Evolutionary conservation across 1,139 yeast species (phyloP).

Genomic region (Candida sp.): DNA sequence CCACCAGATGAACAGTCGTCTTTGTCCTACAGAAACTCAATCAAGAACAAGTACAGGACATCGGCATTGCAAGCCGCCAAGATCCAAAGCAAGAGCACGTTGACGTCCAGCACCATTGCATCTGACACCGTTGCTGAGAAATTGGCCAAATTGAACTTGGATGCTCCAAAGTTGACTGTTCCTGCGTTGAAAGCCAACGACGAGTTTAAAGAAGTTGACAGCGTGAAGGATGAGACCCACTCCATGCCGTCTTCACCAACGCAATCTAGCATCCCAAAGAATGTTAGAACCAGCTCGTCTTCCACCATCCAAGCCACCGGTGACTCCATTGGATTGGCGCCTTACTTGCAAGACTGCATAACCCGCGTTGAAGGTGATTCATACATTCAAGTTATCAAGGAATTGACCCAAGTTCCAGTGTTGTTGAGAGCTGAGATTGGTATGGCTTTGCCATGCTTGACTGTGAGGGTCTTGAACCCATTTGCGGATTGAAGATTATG

Average conservation of each 20-base stretch:
- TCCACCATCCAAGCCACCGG: constrained; percentile 18
- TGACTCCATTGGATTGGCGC: constrained; percentile 40
- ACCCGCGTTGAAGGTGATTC: constrained; percentile 67
- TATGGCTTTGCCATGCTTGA: constrained; percentile 93
- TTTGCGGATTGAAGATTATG: constrained; percentile 37
- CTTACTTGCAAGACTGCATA: constrained; percentile 58
- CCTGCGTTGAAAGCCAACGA: constrained; percentile 29
- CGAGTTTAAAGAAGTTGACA: constrained; percentile 8
- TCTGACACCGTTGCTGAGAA: constrained; percentile 50
- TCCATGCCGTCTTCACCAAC: constrained; percentile 35
- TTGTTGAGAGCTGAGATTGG: constrained; percentile 92
- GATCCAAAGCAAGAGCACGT: constrained; percentile 42
- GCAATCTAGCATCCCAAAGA: constrained; percentile 26
- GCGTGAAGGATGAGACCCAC: constrained; percentile 12
- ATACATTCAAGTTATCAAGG: constrained; percentile 79
- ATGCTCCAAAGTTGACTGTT: constrained; percentile 52
- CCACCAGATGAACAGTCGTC: constrained; percentile 89
- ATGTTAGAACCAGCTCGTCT: constrained; percentile 28
- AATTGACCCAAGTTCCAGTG: constrained; percentile 81
- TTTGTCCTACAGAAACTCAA: constrained; percentile 75
- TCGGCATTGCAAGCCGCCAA: constrained; percentile 75
- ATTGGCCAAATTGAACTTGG: constrained; percentile 52
- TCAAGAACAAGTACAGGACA: constrained; percentile 78
- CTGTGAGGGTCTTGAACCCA: constrained; percentile 94
- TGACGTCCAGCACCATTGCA: constrained; percentile 34